These are phyloP conservation scores for Xylaria acuta DNA, from an alignment of 495 filamentous ascomycete species.

Conservation along the genomic window DNA sequence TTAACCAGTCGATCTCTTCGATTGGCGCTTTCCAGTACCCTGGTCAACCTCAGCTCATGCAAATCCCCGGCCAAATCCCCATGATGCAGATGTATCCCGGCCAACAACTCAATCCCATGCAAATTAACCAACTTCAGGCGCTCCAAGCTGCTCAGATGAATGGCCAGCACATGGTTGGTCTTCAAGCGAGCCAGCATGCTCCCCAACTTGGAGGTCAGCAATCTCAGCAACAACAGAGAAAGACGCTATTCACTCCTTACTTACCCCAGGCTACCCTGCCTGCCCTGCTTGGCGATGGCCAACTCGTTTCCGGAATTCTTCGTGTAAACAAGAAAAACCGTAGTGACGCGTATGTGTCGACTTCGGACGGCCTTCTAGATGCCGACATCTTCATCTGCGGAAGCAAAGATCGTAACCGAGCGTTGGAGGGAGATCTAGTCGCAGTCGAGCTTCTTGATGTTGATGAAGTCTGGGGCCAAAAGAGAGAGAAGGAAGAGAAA, in stretches of 20 bases:
- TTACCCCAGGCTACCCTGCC: conserved; percentile 94
- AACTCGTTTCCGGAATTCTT: conserved; percentile 94
- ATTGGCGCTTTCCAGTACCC: conserved; percentile 91
- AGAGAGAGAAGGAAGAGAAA: conserved; percentile 98
- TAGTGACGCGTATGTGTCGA: conserved; percentile 96
- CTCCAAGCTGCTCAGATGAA: conserved; percentile 86
- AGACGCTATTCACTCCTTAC: conserved; percentile 98
- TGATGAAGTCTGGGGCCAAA: conserved; percentile 97
- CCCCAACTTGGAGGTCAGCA: conserved; percentile 68
- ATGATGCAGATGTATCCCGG: conserved; percentile 79
- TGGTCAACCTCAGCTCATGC: conserved; percentile 88
- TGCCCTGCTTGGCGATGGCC: conserved; percentile 86
- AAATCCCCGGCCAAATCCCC: conserved; percentile 80
- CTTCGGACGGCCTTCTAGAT: conserved; percentile 82
- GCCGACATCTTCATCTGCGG: conserved; percentile 99
- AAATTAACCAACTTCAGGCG: conserved; percentile 89
- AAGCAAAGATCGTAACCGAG: conserved; percentile 96
- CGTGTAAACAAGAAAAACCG: conserved; percentile 99
- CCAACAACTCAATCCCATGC: conserved; percentile 87
- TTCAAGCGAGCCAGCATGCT: conserved; percentile 79
- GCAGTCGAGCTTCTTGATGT: conserved; percentile 97
- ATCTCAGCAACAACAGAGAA: conserved; percentile 86
- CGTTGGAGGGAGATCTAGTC: conserved; percentile 93
- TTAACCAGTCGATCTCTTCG: conserved; percentile 84
- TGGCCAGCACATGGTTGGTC: conserved; percentile 70